These are phyloP conservation scores for Hamigera avellanea DNA, from an alignment of 495 filamentous ascomycete genomes.

Conservation along the genomic window DNA sequence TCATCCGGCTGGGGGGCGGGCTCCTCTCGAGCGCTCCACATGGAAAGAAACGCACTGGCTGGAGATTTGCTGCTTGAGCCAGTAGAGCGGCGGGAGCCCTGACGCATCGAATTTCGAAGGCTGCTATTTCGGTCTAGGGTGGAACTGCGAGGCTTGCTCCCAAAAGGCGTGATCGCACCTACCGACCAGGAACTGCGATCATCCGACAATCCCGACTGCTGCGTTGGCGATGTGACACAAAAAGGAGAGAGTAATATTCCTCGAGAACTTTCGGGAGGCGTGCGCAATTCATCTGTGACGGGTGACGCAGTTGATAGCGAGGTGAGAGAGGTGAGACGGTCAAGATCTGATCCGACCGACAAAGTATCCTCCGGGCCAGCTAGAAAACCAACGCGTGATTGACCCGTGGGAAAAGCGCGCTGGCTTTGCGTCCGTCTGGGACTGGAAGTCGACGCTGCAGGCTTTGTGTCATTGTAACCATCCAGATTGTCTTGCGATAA, in stretches of 20 bases:
- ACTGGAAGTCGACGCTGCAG: slow-evolving; percentile 13
- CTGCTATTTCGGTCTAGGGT: slow-evolving; percentile 28
- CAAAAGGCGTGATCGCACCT: slow-evolving; percentile 27
- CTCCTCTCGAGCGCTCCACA: slow-evolving; percentile 39
- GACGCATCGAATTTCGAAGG: slow-evolving; percentile 25
- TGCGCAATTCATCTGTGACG: slow-evolving; percentile 36
- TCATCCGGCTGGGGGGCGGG: slow-evolving; percentile 45
- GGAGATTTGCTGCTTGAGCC: slow-evolving; percentile 39
- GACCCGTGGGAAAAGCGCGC: slow-evolving; percentile 18
- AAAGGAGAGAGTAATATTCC: slow-evolving; percentile 44
- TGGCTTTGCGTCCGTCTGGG: slow-evolving; percentile 12
- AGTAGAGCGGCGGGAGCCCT: slow-evolving; percentile 33
- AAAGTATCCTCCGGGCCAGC: slow-evolving; percentile 15
- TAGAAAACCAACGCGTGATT: slow-evolving; percentile 12
- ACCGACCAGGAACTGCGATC: slow-evolving; percentile 39
- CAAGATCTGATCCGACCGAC: slow-evolving; percentile 14
- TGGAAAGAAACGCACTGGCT: slow-evolving; percentile 47
- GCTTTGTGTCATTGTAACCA: slow-evolving; percentile 5
- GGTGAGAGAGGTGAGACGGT: slow-evolving; percentile 48
- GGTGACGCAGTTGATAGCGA: slow-evolving; percentile 47
- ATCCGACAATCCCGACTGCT: slow-evolving; percentile 33
- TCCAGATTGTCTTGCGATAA: slow-evolving; percentile 27
- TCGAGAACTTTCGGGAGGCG: slow-evolving; percentile 34
- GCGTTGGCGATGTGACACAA: slow-evolving; percentile 32
- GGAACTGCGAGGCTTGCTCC: slow-evolving; percentile 31